Percentiles rank a stretch among this genome's conserved stretches.
Conservation (phyloP, 495 filamentous ascomycete species). For the Xylaria palmicola region DNA sequence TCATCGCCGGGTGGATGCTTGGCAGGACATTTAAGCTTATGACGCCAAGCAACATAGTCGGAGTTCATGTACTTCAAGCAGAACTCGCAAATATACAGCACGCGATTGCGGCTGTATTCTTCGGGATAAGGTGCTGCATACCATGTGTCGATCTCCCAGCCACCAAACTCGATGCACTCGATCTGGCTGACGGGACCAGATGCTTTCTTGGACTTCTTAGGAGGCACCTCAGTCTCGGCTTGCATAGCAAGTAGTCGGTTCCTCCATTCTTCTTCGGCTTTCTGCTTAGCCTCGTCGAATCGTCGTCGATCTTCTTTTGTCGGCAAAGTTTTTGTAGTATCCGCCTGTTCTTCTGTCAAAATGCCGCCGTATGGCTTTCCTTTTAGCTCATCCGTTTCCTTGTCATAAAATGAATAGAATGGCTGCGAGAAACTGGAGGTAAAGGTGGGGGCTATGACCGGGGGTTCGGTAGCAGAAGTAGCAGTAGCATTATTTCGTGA, state of each 20-base stretch:
- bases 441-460: slow-evolving; percentile 51
- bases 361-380: slow-evolving; percentile 96
- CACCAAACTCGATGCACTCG: slow-evolving; percentile 97
- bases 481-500: slow-evolving; percentile 24
- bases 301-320: slow-evolving; percentile 71
- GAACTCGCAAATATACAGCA: slow-evolving; percentile 98
- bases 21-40: slow-evolving; percentile 95
- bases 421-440: slow-evolving; percentile 58
- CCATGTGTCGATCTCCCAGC: slow-evolving; percentile 98
- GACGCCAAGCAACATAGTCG: slow-evolving; percentile 94
- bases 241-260: slow-evolving; percentile 48
- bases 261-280: slow-evolving; percentile 90
- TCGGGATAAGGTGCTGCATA: slow-evolving; percentile 99
- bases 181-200: slow-evolving; percentile 91
- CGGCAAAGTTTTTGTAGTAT: slow-evolving; percentile 85
- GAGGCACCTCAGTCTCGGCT: slow-evolving; percentile 41
- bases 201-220: slow-evolving; percentile 60
- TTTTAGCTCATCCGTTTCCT: slow-evolving; percentile 83
- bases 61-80: slow-evolving; percentile 99
- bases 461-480: slow-evolving; percentile 33
- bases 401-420: slow-evolving; percentile 82
- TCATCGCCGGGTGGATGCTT: slow-evolving; percentile 97
- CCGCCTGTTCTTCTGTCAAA: slow-evolving; percentile 81
- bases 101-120: slow-evolving; percentile 92
- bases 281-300: slow-evolving; percentile 84